Percentiles rank a stretch among this genome's conserved stretches.
These are phyloP conservation scores for Phytophthora fragariae DNA, from an alignment of 352 stramenopile genomes.

Conservation along the genomic window DNA sequence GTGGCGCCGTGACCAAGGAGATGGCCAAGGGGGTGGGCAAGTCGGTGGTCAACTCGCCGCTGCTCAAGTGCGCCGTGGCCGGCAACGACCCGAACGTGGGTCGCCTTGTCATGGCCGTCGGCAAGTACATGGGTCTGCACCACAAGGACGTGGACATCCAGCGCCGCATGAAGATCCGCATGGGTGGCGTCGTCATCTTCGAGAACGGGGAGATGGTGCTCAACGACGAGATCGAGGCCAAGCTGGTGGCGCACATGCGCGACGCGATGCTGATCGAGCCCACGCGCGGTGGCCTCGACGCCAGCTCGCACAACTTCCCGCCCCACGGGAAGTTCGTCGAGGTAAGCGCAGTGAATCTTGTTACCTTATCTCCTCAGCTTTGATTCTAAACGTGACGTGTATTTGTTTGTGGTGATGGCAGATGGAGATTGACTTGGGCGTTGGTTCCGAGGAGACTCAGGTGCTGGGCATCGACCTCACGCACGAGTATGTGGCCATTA, in stretches of 20 bases:
- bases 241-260: conserved; percentile 95
- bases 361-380: not conserved
- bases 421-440: conserved; percentile 95
- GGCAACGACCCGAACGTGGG: conserved; percentile 99
- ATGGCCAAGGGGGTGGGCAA: conserved; percentile 92
- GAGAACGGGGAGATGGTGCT: conserved; percentile 95
- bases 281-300: conserved; percentile 79
- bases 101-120: conserved; percentile 95
- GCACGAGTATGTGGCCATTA: conserved; percentile 98
- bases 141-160: conserved; percentile 86
- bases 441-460: conserved; percentile 79
- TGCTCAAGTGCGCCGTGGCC: conserved; percentile 98
- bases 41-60: conserved; percentile 94
- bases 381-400: conserved; percentile 1
- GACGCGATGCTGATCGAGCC: conserved; percentile 90
- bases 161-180: conserved; percentile 82
- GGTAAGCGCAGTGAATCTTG: conserved; percentile 35
- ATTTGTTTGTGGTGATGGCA: conserved; percentile 22
- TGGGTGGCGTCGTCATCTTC: conserved; percentile 95
- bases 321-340: conserved; percentile 97
- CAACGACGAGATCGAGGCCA: conserved; percentile 92
- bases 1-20: conserved; percentile 74
- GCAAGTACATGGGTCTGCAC: conserved; percentile 97
- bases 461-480: conserved; percentile 98
- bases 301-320: conserved; percentile 91